Percentiles rank a stretch among this genome's conserved stretches.
Evolutionary conservation across 768 basidiomycete species (phyloP).

Genomic region (Guyanaporus albipodus): DNA sequence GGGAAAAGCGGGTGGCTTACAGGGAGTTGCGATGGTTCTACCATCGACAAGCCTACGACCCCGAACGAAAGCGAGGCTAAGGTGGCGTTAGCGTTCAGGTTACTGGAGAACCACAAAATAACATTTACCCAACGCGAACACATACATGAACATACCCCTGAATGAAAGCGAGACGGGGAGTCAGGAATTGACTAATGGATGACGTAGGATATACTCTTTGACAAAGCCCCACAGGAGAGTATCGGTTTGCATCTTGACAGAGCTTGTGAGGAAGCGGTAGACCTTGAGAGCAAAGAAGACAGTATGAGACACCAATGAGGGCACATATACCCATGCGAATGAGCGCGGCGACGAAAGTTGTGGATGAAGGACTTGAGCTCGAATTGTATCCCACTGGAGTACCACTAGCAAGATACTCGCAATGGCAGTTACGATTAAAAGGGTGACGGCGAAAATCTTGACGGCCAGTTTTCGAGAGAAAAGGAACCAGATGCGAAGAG

Average conservation of each 20-base stretch:
- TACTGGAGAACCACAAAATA: neutral
- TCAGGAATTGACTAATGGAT: neutral
- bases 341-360: neutral
- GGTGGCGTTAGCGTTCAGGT: neutral
- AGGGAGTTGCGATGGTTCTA: conserved; percentile 3
- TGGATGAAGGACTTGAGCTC: neutral
- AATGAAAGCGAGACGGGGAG: neutral
- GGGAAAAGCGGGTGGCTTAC: neutral
- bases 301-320: conserved; percentile 14
- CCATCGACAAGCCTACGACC: conserved; percentile 7
- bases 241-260: conserved; percentile 4
- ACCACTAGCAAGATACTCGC: neutral
- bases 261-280: conserved; percentile 12
- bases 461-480: conserved; percentile 4
- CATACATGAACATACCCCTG: conserved; percentile 15
- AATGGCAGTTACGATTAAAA: neutral
- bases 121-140: conserved; percentile 1
- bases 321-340: conserved; percentile 11
- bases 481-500: conserved; percentile 15
- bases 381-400: neutral
- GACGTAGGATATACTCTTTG: conserved; percentile 13
- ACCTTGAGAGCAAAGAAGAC: conserved; percentile 12
- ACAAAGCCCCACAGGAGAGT: conserved; percentile 13
- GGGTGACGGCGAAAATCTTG: conserved; percentile 1
- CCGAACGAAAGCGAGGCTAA: conserved; percentile 3